These are phyloP conservation scores for Paramecium primaurelia DNA, from an alignment of 73 alveolate species.

Conservation along the genomic window DNA sequence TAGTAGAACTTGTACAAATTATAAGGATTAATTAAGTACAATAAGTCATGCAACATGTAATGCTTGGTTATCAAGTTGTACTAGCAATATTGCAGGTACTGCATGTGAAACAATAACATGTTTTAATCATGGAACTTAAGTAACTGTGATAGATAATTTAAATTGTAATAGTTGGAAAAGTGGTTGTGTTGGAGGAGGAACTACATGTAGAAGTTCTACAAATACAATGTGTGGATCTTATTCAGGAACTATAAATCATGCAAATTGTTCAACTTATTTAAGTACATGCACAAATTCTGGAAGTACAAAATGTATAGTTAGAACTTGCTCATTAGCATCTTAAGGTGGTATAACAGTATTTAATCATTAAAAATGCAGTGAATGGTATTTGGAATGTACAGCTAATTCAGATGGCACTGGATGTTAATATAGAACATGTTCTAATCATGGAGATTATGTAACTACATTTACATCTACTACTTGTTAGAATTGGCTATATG, in stretches of 20 bases:
- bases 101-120: not conserved
- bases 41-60: slow-evolving; percentile 2
- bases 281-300: slow-evolving; percentile 21
- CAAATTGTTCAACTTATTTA: not conserved
- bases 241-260: not conserved
- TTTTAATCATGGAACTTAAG: not conserved
- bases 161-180: not conserved
- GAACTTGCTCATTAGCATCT: not conserved
- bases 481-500: not conserved
- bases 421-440: not conserved
- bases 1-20: not conserved
- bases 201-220: not conserved
- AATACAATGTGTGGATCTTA: not conserved
- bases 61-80: not conserved
- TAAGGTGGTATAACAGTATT: not conserved
- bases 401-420: not conserved
- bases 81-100: not conserved
- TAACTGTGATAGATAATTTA: not conserved
- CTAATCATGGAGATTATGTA: not conserved
- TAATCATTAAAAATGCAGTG: not conserved
- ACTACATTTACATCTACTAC: not conserved
- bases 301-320: not conserved
- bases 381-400: slow-evolving; percentile 2
- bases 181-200: not conserved
- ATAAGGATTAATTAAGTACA: not conserved